These are phyloP conservation scores for Yamadazyma olivae DNA, from an alignment of 805 yeast species.

Conservation along the genomic window DNA sequence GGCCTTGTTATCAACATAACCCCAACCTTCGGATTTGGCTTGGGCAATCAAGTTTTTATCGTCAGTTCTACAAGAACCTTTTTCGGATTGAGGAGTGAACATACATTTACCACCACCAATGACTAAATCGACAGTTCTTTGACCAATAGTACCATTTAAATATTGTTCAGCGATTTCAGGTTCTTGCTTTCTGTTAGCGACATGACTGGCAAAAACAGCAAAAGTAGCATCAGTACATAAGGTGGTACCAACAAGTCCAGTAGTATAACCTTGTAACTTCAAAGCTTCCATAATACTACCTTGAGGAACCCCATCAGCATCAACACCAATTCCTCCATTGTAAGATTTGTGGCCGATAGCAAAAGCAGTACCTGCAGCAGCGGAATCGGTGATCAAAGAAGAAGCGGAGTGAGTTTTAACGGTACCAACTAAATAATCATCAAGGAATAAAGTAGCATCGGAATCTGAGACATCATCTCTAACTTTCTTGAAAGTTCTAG, in stretches of 20 bases:
- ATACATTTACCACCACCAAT: conserved; percentile 92
- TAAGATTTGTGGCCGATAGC: conserved; percentile 80
- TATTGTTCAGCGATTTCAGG: conserved; percentile 86
- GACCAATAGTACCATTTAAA: conserved; percentile 79
- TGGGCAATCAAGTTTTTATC: conserved; percentile 62
- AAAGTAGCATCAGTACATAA: conserved; percentile 94
- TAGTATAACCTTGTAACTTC: conserved; percentile 71
- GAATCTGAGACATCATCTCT: conserved; percentile 55
- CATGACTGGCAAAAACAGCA: conserved; percentile 84
- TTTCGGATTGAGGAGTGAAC: conserved; percentile 52
- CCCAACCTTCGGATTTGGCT: conserved; percentile 61
- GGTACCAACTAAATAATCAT: conserved; percentile 71
- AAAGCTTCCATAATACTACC: conserved; percentile 88
- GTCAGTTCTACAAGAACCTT: conserved; percentile 71
- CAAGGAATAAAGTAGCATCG: conserved; percentile 47
- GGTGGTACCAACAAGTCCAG: conserved; percentile 91
- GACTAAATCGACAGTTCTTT: conserved; percentile 74
- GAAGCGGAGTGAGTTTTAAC: conserved; percentile 81
- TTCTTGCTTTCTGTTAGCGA: conserved; percentile 69
- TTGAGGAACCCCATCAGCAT: conserved; percentile 62
- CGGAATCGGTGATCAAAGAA: conserved; percentile 86
- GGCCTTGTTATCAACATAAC: conserved; percentile 54
- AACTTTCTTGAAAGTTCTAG: conserved; percentile 70
- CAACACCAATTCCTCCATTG: conserved; percentile 88
- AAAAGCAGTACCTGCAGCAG: conserved; percentile 99